Evolutionary conservation across 2,329 filamentous ascomycete species (phyloP).

Genomic region (Botrytis sinoallii): DNA sequence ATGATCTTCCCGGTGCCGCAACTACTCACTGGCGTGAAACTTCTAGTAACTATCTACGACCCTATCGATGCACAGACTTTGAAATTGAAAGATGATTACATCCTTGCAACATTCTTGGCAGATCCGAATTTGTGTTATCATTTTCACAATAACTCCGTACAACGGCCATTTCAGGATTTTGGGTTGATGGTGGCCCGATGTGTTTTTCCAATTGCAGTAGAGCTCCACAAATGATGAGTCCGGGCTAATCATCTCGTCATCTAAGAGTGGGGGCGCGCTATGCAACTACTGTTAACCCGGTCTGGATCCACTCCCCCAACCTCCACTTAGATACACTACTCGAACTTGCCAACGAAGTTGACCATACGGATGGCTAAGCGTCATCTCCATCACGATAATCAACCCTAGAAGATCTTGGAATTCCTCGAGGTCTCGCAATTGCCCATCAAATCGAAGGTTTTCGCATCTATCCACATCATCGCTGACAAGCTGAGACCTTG

Average conservation of each 20-base stretch:
- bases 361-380: not conserved
- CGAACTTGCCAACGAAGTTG: constrained; percentile 5
- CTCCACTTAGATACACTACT: constrained; percentile 1
- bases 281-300: constrained; percentile 1
- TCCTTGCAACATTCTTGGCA: not conserved
- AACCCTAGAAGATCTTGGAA: not conserved
- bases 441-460: not conserved
- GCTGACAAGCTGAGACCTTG: not conserved
- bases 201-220: not conserved
- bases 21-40: not conserved
- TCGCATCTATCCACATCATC: not conserved
- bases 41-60: not conserved
- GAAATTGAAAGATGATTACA: constrained; percentile 1
- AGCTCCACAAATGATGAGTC: not conserved
- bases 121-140: not conserved
- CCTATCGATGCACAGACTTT: constrained; percentile 6
- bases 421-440: not conserved
- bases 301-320: not conserved
- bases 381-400: not conserved
- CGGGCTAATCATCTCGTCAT: constrained; percentile 12
- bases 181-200: not conserved
- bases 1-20: constrained; percentile 11
- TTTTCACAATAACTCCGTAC: not conserved
- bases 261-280: not conserved
- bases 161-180: not conserved